Conservation (phyloP, 768 basidiomycete genomes). For the Suillus paluster region DNA sequence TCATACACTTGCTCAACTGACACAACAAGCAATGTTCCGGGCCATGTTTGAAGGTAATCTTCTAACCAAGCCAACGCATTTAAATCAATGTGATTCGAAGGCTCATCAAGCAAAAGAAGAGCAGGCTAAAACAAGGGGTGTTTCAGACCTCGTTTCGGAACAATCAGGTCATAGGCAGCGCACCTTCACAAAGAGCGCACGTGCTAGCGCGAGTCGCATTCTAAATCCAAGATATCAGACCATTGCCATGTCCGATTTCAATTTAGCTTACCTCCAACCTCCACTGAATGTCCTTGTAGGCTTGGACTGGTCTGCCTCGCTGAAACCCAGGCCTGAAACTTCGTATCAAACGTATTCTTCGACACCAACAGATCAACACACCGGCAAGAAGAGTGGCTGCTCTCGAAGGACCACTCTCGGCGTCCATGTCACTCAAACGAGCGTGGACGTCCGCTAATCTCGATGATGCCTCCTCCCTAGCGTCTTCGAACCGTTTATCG, state of each 20-base stretch:
- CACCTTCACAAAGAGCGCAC: constrained; percentile 96
- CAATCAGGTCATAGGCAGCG: not conserved
- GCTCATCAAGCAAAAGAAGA: constrained; percentile 86
- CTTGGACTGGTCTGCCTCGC: constrained; percentile 81
- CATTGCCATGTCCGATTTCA: not conserved
- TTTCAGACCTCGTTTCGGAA: constrained; percentile 11
- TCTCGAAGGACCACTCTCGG: constrained; percentile 94
- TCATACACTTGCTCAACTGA: constrained; percentile 41
- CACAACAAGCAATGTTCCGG: constrained; percentile 91
- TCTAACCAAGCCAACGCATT: constrained; percentile 98
- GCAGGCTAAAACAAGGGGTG: constrained; percentile 53
- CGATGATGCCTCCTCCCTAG: constrained; percentile 81
- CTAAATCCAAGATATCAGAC: constrained; percentile 40
- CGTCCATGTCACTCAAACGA: constrained; percentile 96
- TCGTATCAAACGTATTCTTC: constrained; percentile 1
- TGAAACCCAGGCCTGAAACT: constrained; percentile 82
- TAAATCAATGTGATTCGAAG: constrained; percentile 96
- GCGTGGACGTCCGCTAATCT: constrained; percentile 89
- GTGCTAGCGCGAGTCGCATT: constrained; percentile 94
- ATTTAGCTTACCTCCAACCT: constrained; percentile 81
- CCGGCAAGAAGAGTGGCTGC: constrained; percentile 90
- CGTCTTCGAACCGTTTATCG: constrained; percentile 81
- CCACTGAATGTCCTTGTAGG: constrained; percentile 90
- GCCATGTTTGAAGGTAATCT: constrained; percentile 96
- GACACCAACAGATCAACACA: constrained; percentile 28